Evolutionary conservation across 495 filamentous ascomycete species (phyloP).

Genomic region (Tuber melanosporum): DNA sequence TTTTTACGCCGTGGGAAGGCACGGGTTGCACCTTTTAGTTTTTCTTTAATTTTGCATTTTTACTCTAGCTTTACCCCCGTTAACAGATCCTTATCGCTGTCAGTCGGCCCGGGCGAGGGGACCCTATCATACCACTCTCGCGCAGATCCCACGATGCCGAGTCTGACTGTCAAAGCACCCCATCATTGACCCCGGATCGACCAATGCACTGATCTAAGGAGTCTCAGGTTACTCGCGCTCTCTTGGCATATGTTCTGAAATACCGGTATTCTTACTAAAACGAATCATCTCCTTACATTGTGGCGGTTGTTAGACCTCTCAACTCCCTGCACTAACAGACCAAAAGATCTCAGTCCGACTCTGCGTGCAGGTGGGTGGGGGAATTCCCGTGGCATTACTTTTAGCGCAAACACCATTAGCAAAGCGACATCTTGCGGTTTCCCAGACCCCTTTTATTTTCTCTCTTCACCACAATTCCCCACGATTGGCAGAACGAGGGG

Average conservation of each 20-base stretch:
- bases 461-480: background rate
- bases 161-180: background rate
- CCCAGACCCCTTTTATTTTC: background rate
- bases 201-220: background rate
- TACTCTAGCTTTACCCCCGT: background rate
- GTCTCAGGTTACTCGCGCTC: background rate
- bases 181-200: slow-evolving; percentile 3
- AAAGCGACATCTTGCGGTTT: background rate
- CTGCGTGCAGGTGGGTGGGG: background rate
- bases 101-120: background rate
- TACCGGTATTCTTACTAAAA: background rate
- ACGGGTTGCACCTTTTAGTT: background rate
- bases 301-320: background rate
- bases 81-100: background rate
- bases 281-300: background rate
- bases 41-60: background rate
- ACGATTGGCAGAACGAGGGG: background rate
- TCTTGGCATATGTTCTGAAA: background rate
- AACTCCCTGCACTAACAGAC: background rate
- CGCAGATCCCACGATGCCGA: background rate
- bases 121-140: background rate
- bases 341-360: background rate
- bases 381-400: background rate
- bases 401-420: background rate
- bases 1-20: background rate